A percentile compares a stretch with the other conserved stretches of the same genome.
These are phyloP conservation scores for Globisporangium apiculatum DNA, from an alignment of 352 stramenopile species.

Conservation along the genomic window DNA sequence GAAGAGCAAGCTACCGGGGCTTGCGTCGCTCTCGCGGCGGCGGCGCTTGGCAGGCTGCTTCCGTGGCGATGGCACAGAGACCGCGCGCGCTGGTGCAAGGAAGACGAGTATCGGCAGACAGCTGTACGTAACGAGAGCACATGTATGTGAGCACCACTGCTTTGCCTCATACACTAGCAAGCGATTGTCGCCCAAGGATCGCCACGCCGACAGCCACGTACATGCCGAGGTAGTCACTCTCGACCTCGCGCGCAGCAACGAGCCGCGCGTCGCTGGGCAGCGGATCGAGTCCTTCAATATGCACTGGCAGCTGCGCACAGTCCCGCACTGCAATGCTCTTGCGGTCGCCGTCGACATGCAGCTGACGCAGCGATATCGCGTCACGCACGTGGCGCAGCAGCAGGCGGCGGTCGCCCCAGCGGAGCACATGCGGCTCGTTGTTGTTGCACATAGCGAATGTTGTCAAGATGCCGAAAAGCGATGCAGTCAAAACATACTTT, in stretches of 20 bases:
- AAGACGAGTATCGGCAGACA: constrained; percentile 10
- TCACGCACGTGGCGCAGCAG: constrained; percentile 8
- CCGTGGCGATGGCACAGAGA: not conserved
- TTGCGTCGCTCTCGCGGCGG: not conserved
- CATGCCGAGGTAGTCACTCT: constrained; percentile 28
- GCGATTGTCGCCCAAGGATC: not conserved
- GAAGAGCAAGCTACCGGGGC: constrained; percentile 6
- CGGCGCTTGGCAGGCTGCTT: not conserved
- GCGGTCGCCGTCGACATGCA: constrained; percentile 7
- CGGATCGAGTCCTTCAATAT: not conserved
- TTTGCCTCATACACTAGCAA: not conserved
- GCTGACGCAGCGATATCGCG: constrained; percentile 9
- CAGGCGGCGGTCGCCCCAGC: constrained; percentile 8
- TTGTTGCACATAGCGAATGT: too few species aligned
- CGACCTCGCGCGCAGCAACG: constrained; percentile 30
- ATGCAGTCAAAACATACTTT: too few species aligned
- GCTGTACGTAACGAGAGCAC: not conserved
- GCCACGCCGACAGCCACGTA: constrained; percentile 13
- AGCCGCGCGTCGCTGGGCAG: constrained; percentile 25
- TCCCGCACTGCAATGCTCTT: constrained; percentile 4
- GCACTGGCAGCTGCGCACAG: constrained; percentile 3
- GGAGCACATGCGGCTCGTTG: not conserved
- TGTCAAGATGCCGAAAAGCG: too few species aligned
- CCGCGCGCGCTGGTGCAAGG: not conserved
- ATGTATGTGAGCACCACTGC: not conserved